phyloP scores from a whole-genome alignment of 2,329 filamentous ascomycete species.

The Ophiostoma ips region DNA sequence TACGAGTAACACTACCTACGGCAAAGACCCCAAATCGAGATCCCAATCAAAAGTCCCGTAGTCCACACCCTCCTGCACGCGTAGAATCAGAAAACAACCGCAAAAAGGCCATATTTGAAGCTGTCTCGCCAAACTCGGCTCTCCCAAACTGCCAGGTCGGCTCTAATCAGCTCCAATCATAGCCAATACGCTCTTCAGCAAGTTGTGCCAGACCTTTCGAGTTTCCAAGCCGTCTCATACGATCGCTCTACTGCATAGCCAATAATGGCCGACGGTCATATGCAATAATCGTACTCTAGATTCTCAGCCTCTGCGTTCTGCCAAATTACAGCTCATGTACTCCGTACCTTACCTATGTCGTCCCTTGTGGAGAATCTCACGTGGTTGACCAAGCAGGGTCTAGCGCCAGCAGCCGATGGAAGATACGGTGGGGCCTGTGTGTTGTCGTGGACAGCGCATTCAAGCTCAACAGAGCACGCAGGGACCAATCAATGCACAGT shows the following conservation, averaged over 20 bases:
- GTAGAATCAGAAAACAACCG: neutral
- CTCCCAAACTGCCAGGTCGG: too few relatives aligned
- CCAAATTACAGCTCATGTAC: too few relatives aligned
- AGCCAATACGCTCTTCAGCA: too few relatives aligned
- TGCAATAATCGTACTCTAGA: too few relatives aligned
- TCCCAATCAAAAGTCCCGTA: neutral
- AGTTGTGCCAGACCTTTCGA: too few relatives aligned
- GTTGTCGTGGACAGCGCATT: conserved; percentile 10
- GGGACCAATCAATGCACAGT: conserved; percentile 2
- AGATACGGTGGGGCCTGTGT: conserved; percentile 4
- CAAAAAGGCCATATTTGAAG: neutral
- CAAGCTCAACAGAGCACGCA: conserved; percentile 3
- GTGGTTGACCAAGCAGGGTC: neutral
- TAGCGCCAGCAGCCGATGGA: conserved; percentile 5
- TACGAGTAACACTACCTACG: too few relatives aligned
- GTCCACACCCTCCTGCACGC: too few relatives aligned
- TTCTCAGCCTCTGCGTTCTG: too few relatives aligned
- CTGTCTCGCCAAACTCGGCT: too few relatives aligned
- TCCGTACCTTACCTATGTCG: neutral
- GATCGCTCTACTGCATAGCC: too few relatives aligned
- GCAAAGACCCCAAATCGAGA: neutral
- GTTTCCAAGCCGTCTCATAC: too few relatives aligned
- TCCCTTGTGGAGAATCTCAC: neutral
- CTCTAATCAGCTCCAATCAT: too few relatives aligned
- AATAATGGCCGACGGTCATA: neutral